Evolutionary conservation across 192 early-diverging fungal genomes (phyloP).

Genomic region (Diversispora epigaea): DNA sequence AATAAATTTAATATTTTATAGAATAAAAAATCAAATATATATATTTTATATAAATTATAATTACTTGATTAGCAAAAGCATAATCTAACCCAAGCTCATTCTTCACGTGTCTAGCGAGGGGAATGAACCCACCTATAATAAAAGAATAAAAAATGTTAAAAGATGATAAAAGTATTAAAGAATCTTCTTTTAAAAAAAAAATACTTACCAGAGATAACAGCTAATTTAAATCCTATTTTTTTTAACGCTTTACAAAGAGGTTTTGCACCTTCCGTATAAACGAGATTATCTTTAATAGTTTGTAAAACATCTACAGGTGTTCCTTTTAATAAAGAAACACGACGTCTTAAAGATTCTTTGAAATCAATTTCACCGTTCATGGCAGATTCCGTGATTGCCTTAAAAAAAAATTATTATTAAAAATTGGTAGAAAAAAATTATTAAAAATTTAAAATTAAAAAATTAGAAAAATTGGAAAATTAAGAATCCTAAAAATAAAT

Average conservation of each 20-base stretch:
- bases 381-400: slow-evolving; percentile 92
- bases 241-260: slow-evolving; percentile 88
- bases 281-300: slow-evolving; percentile 68
- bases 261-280: slow-evolving; percentile 89
- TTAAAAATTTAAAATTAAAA: not conserved
- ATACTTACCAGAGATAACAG: slow-evolving; percentile 82
- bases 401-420: slow-evolving; percentile 1
- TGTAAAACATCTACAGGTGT: slow-evolving; percentile 82
- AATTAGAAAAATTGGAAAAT: slow-evolving; percentile 1
- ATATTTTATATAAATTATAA: not conserved
- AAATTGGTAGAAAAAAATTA: too few species aligned
- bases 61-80: slow-evolving; percentile 92
- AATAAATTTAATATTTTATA: not conserved
- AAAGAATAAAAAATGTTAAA: not conserved
- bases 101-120: slow-evolving; percentile 90
- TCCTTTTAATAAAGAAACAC: slow-evolving; percentile 86
- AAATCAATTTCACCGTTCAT: slow-evolving; percentile 99
- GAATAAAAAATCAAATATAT: not conserved
- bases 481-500: too few species aligned
- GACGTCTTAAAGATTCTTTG: slow-evolving; percentile 83
- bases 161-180: too few species aligned
- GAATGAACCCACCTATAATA: slow-evolving; percentile 82
- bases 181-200: not conserved
- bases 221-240: slow-evolving; percentile 89
- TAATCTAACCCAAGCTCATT: slow-evolving; percentile 89